A percentile compares a stretch with the other conserved stretches of the same genome.
phyloP scores from a whole-genome alignment of 2,329 filamentous ascomycete genomes.

The Phymatotrichopsis omnivora region DNA sequence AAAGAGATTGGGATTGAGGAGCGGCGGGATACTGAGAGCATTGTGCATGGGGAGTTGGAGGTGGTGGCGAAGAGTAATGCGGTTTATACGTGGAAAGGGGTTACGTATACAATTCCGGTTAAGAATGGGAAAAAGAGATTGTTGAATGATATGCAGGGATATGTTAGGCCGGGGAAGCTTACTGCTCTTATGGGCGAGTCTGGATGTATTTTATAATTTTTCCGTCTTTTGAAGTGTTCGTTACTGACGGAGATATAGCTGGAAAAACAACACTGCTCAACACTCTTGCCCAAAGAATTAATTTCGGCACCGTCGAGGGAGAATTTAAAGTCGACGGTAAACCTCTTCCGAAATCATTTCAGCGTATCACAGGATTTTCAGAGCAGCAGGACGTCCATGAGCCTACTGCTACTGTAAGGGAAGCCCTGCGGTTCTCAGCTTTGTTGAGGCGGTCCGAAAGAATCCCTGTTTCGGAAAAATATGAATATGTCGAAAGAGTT shows the following conservation, averaged over 20 bases:
- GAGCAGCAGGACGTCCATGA: slow-evolving; percentile 55
- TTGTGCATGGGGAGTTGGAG: slow-evolving; percentile 9
- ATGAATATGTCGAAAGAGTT: slow-evolving; percentile 53
- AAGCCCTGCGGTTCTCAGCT: slow-evolving; percentile 54
- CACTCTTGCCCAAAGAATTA: slow-evolving; percentile 41
- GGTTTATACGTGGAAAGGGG: slow-evolving; percentile 29
- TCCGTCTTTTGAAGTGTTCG: too few species aligned
- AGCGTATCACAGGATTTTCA: slow-evolving; percentile 52
- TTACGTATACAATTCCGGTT: slow-evolving; percentile 28
- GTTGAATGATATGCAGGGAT: slow-evolving; percentile 27
- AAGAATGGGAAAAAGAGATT: slow-evolving; percentile 28
- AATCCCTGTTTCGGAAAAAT: slow-evolving; percentile 46
- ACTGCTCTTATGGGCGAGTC: slow-evolving; percentile 31
- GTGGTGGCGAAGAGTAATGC: slow-evolving; percentile 21
- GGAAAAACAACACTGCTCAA: slow-evolving; percentile 12
- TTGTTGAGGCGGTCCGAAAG: slow-evolving; percentile 49
- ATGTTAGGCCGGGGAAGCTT: slow-evolving; percentile 28
- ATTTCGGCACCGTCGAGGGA: slow-evolving; percentile 50
- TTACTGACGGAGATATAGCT: too few species aligned
- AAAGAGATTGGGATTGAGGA: background rate
- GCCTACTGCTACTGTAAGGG: slow-evolving; percentile 51
- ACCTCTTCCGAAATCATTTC: slow-evolving; percentile 50
- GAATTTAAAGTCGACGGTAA: slow-evolving; percentile 49
- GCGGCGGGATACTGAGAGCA: background rate
- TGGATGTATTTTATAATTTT: slow-evolving; percentile 18